Evolutionary conservation across 2,329 filamentous ascomycete species (phyloP), one percentile per base, ranked within the genome.

Genomic region (Aphanoascus verrucosus): DNA sequence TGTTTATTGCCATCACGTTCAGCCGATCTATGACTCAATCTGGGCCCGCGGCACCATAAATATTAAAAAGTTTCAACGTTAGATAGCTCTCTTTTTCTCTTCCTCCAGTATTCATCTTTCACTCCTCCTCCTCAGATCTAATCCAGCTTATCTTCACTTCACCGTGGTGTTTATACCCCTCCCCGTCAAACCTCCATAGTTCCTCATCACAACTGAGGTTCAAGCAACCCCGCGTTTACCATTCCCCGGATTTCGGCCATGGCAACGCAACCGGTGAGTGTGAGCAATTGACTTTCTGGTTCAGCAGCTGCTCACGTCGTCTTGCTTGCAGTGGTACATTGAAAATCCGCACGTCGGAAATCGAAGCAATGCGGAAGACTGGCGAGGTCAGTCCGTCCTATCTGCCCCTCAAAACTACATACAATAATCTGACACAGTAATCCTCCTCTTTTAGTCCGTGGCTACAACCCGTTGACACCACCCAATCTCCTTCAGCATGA

Each of bases 401-500:
- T 15, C 44, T 19, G 14, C 32, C 9, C 17, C 40, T 35, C 23
- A 12, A 37, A n/a, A n/a, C n/a, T n/a, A 35, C 12, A 6, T n/a
- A 19, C 44, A 20, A 17, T 3, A 5, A 11, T 55, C 51, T 46
- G 48, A 54, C 47, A 14, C 1, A 20, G 31, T 49, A 55, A 45
- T 50, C 46, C 11, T 48, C n/a, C n/a, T n/a, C n/a, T 34, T 38
- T 49, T 59, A 88, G 85, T 89, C 70, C 84, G 85, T 58, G 91
- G 91, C 63, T 91, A 94, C 79, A 95, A 94, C 69, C 91, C 88
- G 63, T 77, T 98, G 61, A 96, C 88, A 12, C 84, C 93, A 5
- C 93, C 93, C 57, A 88, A 95, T 65, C 83, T 98, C 59, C 88
- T 98, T 56, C 91, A 97, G 71, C 86, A 91, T 77, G 90, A 97